Conservation (phyloP, 768 basidiomycete genomes). For the Phallus indusiatus region DNA sequence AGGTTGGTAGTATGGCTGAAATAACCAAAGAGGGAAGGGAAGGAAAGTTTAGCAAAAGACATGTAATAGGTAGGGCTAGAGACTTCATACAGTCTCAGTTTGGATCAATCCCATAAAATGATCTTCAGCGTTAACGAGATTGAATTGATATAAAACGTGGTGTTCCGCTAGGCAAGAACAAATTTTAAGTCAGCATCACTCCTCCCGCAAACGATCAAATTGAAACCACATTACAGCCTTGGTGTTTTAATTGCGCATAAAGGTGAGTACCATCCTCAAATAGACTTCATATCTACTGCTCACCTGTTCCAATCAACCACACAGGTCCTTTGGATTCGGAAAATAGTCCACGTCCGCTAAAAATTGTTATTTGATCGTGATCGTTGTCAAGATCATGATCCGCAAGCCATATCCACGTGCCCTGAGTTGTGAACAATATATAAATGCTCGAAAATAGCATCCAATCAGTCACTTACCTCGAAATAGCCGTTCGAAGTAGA, state of each 20-base stretch:
- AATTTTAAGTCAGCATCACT: background rate
- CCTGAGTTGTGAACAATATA: slow-evolving; percentile 21
- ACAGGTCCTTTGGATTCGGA: slow-evolving; percentile 70
- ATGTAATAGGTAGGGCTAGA: background rate
- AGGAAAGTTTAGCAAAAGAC: background rate
- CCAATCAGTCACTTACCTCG: slow-evolving; percentile 9
- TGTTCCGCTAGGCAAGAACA: slow-evolving; percentile 45
- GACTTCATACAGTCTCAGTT: slow-evolving; percentile 52
- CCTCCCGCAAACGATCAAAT: background rate
- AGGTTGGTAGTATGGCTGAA: slow-evolving; percentile 64
- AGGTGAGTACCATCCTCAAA: background rate
- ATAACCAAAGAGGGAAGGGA: background rate
- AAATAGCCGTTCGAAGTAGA: slow-evolving; percentile 27
- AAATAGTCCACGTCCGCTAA: slow-evolving; percentile 59
- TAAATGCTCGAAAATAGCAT: background rate
- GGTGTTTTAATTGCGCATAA: background rate
- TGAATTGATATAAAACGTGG: slow-evolving; percentile 61
- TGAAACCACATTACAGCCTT: slow-evolving; percentile 1
- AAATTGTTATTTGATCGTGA: slow-evolving; percentile 40
- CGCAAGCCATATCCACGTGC: slow-evolving; percentile 78
- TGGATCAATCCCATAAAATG: slow-evolving; percentile 69
- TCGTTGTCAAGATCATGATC: slow-evolving; percentile 67
- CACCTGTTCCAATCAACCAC: slow-evolving; percentile 69
- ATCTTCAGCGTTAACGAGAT: slow-evolving; percentile 46
- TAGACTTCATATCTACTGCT: background rate